Base-by-base conservation (phyloP, 2,329 filamentous ascomycete genomes). In the Fusarium mangiferae region DNA sequence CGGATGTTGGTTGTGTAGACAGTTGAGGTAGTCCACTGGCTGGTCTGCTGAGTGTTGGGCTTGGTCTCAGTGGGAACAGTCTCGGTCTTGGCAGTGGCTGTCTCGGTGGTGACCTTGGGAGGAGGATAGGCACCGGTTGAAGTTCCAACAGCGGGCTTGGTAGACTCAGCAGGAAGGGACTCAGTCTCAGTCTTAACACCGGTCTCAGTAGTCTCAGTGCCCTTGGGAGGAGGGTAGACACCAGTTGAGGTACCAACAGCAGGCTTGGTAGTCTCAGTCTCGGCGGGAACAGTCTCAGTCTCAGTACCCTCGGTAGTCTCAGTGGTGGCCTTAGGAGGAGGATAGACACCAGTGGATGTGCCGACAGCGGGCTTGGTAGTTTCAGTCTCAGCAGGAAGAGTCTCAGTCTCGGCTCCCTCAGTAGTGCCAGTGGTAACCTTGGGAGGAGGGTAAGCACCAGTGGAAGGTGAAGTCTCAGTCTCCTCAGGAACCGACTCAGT, bases 1-100 rank as follows among this genome's bases (percentile, higher is more conserved):
- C 68, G 68, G 56, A 78, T 44, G 30, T 61, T 65, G 15, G 76
- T 78, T 8, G 76, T 78, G 73, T 73, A 75, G 33, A 75, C 61
- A 6, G 72, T 75, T 33, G 72, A 75, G 30, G 73, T 75, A 4
- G 66, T 56, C 65, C 41, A 62, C 18, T 56, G 33, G 33, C 70
- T 77, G 8, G 70, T 70, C 18, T 51, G 46, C 39, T 42, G 45
- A 6, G 42, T 54, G 7, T 14, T 28, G 3, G 68, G 44, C 39
- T 46, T 10, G 7, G 67, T 70, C 22, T 68, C 30, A 5, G 30
- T 45, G n/a, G 66, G 55, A 18, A 33, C 12, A 13, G 55, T 54
- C 62, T 68, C 28, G 5, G 62, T 63, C 58, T 67, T 41, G 13
- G 60, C 55, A 12, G 26, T 39, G 7, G 42, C 36, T 1, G 60